These are phyloP conservation scores for Stephanodiscus minutulus DNA, from an alignment of 108 stramenopile species.

Conservation along the genomic window DNA sequence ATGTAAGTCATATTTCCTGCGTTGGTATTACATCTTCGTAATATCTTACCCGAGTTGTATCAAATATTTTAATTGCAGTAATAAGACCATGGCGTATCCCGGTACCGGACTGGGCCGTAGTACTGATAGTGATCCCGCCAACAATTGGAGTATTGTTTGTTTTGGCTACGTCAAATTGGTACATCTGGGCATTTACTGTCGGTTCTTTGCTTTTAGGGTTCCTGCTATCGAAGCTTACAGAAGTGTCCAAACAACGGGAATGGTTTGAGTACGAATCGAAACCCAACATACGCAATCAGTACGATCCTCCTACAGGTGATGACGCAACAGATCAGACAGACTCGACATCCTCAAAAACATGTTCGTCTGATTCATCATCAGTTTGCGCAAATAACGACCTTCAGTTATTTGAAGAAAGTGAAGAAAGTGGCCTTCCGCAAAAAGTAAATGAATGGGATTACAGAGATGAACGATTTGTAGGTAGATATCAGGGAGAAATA, in stretches of 20 bases:
- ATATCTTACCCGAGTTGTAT: background rate
- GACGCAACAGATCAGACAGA: slow-evolving; percentile 27
- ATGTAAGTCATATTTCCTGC: slow-evolving; percentile 23
- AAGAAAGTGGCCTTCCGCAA: background rate
- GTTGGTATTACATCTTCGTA: background rate
- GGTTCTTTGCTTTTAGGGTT: slow-evolving; percentile 24
- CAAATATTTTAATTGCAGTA: slow-evolving; percentile 9
- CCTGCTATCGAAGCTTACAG: slow-evolving; percentile 18
- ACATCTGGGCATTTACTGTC: slow-evolving; percentile 33
- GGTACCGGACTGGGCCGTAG: slow-evolving; percentile 51
- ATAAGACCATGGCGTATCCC: slow-evolving; percentile 51
- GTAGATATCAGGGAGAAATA: background rate
- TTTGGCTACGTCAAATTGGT: slow-evolving; percentile 34
- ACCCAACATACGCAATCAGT: background rate
- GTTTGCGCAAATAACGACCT: background rate
- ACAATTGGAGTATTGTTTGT: slow-evolving; percentile 33
- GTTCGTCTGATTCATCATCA: background rate
- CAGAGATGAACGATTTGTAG: background rate
- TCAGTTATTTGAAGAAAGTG: background rate
- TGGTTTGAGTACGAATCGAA: slow-evolving; percentile 40
- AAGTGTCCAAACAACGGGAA: slow-evolving; percentile 28
- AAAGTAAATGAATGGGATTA: background rate
- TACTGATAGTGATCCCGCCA: slow-evolving; percentile 41
- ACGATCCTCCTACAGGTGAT: slow-evolving; percentile 13
- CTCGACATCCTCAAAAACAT: background rate